These are phyloP conservation scores for Cryptosporidium xiaoi DNA, from an alignment of 169 alveolate species.

Conservation along the genomic window DNA sequence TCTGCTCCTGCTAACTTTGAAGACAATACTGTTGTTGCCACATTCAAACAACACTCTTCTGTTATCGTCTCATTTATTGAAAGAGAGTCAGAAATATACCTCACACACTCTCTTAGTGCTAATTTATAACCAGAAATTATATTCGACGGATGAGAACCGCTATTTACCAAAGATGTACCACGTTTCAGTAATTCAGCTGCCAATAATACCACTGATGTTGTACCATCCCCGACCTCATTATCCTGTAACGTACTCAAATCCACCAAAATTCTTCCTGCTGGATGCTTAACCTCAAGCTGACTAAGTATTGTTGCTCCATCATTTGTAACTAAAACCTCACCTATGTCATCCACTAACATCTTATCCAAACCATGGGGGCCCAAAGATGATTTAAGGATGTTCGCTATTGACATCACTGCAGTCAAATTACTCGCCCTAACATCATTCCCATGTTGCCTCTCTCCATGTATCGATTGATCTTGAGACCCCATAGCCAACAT, in stretches of 20 bases:
- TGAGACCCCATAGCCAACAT: conserved; percentile 58
- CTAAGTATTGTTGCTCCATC: conserved; percentile 99
- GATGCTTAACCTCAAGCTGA: conserved; percentile 98
- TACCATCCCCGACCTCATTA: conserved; percentile 99
- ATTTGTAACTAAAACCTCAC: conserved; percentile 99
- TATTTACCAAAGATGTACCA: conserved; percentile 95
- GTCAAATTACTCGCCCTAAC: conserved; percentile 78
- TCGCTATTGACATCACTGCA: conserved; percentile 97
- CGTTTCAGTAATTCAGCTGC: conserved; percentile 98
- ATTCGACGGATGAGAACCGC: conserved; percentile 98
- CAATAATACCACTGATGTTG: conserved; percentile 98
- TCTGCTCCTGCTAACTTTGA: conserved; percentile 95
- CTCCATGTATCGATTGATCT: conserved; percentile 66
- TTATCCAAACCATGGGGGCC: conserved; percentile 99
- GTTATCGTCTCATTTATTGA: conserved; percentile 87
- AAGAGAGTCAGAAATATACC: conserved; percentile 92
- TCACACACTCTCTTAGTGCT: conserved; percentile 95
- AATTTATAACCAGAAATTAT: conserved; percentile 94
- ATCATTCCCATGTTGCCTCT: conserved; percentile 70
- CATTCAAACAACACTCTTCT: conserved; percentile 88
- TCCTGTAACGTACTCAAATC: conserved; percentile 97
- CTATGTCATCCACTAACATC: conserved; percentile 99
- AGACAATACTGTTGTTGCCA: conserved; percentile 95
- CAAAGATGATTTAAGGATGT: conserved; percentile 95
- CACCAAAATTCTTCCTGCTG: conserved; percentile 99